phyloP scores from a whole-genome alignment of 2,329 filamentous ascomycete species.

The Zasmidium cellare region DNA sequence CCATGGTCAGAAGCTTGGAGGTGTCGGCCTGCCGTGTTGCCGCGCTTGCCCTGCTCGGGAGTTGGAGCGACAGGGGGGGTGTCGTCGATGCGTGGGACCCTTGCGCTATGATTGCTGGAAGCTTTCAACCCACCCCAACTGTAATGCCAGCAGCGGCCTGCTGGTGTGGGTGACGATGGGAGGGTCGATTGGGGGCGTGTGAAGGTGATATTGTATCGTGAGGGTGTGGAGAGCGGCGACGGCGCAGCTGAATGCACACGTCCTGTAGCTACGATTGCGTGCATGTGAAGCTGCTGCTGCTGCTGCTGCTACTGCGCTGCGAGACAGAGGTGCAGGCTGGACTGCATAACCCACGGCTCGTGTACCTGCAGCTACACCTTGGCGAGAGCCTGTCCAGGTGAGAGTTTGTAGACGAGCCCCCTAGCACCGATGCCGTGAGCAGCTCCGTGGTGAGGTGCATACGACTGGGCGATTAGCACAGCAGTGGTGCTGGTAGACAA shows the following conservation, averaged over 20 bases:
- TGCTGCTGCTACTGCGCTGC: neutral
- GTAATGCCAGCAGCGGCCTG: neutral
- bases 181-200: neutral
- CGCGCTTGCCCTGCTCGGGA: neutral
- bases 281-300: neutral
- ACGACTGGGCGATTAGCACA: neutral
- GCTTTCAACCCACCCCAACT: neutral
- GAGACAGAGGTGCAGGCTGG: neutral
- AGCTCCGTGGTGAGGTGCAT: neutral
- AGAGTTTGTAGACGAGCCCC: neutral
- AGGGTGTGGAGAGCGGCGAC: neutral
- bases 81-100: neutral
- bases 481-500: neutral
- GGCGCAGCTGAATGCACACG: neutral
- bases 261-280: neutral
- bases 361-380: neutral
- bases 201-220: neutral
- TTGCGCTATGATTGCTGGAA: neutral
- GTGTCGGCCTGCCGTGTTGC: too few species aligned
- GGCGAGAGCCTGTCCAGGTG: too few species aligned
- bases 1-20: neutral
- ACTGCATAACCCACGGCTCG: neutral
- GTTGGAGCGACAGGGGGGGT: neutral
- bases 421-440: neutral
- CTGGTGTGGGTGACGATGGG: neutral